Conservation (phyloP, 2,329 filamentous ascomycete genomes). For the Scorias spongiosa region DNA sequence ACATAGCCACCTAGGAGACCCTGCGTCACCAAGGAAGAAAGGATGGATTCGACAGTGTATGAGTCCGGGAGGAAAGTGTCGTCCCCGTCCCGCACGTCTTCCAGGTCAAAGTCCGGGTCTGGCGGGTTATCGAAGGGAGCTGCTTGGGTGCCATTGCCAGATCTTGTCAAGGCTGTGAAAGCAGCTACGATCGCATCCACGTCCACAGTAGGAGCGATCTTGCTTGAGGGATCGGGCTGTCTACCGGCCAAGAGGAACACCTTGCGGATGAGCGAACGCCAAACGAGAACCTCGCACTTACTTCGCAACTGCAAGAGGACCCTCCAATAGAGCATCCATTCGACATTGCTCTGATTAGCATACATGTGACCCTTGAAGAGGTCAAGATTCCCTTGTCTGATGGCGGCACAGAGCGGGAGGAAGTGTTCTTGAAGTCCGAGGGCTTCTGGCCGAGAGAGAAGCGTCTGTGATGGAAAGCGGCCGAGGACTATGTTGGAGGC, state of each 20-base stretch:
- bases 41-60: constrained; percentile 59
- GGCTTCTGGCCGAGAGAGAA: constrained; percentile 59
- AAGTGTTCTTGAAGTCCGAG: constrained; percentile 50
- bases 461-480: constrained; percentile 54
- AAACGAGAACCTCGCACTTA: constrained; percentile 66
- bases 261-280: constrained; percentile 65
- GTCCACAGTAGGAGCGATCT: constrained; percentile 55
- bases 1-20: constrained; percentile 73
- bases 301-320: constrained; percentile 62
- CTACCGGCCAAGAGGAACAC: constrained; percentile 66
- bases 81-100: constrained; percentile 1
- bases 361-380: constrained; percentile 54
- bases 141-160: not conserved
- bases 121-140: constrained; percentile 2
- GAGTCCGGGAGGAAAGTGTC: constrained; percentile 30
- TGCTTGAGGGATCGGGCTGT: constrained; percentile 44
- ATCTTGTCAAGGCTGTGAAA: not conserved
- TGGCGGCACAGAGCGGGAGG: constrained; percentile 54
- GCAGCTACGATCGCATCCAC: constrained; percentile 4
- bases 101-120: constrained; percentile 2
- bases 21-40: constrained; percentile 64
- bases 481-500: constrained; percentile 72
- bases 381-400: constrained; percentile 59
- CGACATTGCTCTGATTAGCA: constrained; percentile 36
- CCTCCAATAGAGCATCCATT: constrained; percentile 63